These are phyloP conservation scores for Tuber brumale DNA, from an alignment of 495 filamentous ascomycete species.

Conservation along the genomic window DNA sequence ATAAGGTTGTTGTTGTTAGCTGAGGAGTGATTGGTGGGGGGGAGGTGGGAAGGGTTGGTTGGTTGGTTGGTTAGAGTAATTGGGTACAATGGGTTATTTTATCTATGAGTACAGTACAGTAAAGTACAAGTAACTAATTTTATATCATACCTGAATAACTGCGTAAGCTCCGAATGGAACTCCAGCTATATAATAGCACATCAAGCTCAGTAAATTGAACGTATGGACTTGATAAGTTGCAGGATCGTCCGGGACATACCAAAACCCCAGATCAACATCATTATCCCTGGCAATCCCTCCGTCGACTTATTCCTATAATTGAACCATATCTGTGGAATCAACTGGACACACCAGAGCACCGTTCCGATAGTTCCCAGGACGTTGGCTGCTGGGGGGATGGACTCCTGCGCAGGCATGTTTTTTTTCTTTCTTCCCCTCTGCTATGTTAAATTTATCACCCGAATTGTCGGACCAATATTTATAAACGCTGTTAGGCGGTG, in stretches of 20 bases:
- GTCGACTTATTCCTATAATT: constrained; percentile 66
- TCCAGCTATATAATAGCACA: constrained; percentile 41
- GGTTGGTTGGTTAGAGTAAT: not conserved
- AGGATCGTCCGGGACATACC: constrained; percentile 45
- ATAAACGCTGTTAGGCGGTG: not conserved
- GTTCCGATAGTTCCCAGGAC: constrained; percentile 54
- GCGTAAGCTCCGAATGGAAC: constrained; percentile 48
- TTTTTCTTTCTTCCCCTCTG: not conserved
- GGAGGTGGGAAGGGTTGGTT: not conserved
- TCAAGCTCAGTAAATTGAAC: constrained; percentile 6
- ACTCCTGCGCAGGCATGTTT: constrained; percentile 31
- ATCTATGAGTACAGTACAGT: no score
- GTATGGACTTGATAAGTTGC: not conserved
- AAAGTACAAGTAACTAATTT: not conserved
- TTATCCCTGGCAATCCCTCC: constrained; percentile 61
- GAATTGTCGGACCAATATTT: not conserved
- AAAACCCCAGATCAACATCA: constrained; percentile 70
- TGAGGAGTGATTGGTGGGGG: not conserved
- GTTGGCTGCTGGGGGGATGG: constrained; percentile 49
- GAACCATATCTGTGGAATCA: constrained; percentile 60
- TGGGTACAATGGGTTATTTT: not conserved
- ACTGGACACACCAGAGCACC: constrained; percentile 52
- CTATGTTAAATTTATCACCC: not conserved
- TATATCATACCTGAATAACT: constrained; percentile 18
- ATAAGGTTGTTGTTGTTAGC: constrained; percentile 7